Percentiles rank a stretch among this genome's conserved stretches.
Evolutionary conservation across 2,329 filamentous ascomycete species (phyloP).

Genomic region (Saccharata proteae): DNA sequence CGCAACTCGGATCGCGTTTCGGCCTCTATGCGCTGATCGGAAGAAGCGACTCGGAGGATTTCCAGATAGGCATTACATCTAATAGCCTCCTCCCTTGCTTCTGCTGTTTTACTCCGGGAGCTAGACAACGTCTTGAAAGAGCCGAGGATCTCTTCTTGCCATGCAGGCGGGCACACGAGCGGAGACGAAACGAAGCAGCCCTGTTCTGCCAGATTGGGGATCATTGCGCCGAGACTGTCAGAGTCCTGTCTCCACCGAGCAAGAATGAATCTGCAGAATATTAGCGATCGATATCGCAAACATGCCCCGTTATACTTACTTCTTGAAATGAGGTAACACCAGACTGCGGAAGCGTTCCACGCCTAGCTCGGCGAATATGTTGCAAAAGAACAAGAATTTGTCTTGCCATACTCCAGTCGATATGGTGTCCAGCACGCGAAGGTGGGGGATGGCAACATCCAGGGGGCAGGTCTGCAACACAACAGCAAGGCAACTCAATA

Average conservation of each 20-base stretch:
- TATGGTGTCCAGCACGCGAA: conserved; percentile 53
- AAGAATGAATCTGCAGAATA: conserved; percentile 52
- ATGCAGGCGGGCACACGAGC: conserved; percentile 14
- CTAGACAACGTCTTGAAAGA: conserved; percentile 49
- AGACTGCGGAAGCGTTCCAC: conserved; percentile 63
- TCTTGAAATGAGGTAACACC: conserved; percentile 72
- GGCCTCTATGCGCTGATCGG: conserved; percentile 13
- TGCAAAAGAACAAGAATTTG: conserved; percentile 78
- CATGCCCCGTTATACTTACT: conserved; percentile 41
- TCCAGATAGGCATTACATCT: conserved; percentile 21
- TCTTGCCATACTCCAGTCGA: conserved; percentile 52
- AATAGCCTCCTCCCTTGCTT: conserved; percentile 13
- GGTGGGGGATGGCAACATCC: conserved; percentile 60
- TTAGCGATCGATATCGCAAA: too few species aligned
- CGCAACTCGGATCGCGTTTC: conserved; percentile 15
- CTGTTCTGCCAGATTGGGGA: conserved; percentile 16
- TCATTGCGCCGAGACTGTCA: conserved; percentile 17
- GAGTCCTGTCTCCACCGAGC: conserved; percentile 22
- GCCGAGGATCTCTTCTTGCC: conserved; percentile 42
- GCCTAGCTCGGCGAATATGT: conserved; percentile 64
- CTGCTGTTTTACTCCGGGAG: not conserved
- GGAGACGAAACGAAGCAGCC: conserved; percentile 4
- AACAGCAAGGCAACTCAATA: conserved; percentile 44
- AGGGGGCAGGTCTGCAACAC: conserved; percentile 66
- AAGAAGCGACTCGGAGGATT: conserved; percentile 13